These are phyloP conservation scores for Trichoderma cornu-damae DNA, from an alignment of 2,329 filamentous ascomycete species.

Conservation along the genomic window DNA sequence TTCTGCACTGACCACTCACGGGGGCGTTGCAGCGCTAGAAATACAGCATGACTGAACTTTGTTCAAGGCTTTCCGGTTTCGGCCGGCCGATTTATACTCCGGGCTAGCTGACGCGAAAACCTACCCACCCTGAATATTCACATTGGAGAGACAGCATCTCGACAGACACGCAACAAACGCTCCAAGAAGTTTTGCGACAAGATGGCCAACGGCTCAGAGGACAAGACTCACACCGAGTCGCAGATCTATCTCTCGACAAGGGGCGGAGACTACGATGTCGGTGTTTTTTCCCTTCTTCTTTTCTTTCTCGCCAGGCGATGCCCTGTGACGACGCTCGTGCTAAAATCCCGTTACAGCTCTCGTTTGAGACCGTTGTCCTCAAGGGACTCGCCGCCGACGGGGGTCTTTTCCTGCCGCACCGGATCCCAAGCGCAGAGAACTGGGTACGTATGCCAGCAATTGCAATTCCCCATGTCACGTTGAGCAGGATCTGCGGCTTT, in stretches of 20 bases:
- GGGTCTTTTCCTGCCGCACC: slow-evolving; percentile 83
- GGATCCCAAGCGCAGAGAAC: slow-evolving; percentile 52
- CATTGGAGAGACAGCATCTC: slow-evolving; percentile 9
- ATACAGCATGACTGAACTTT: neutral
- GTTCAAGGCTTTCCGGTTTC: slow-evolving; percentile 8
- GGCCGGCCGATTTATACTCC: slow-evolving; percentile 12
- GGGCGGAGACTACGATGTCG: slow-evolving; percentile 28
- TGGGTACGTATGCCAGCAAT: slow-evolving; percentile 19
- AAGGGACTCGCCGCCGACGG: slow-evolving; percentile 85
- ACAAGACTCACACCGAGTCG: slow-evolving; percentile 25
- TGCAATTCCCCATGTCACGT: neutral
- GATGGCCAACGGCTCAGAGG: slow-evolving; percentile 24
- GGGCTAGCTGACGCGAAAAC: slow-evolving; percentile 4
- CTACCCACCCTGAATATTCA: no score
- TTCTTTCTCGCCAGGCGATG: neutral
- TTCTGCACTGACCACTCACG: no score
- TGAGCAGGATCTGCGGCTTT: neutral
- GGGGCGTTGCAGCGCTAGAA: neutral
- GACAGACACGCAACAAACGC: slow-evolving; percentile 3
- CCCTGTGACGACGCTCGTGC: neutral
- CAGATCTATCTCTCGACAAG: slow-evolving; percentile 28
- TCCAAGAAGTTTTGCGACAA: slow-evolving; percentile 10
- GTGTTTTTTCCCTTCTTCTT: neutral
- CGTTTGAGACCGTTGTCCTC: slow-evolving; percentile 85
- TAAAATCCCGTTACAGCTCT: slow-evolving; percentile 55